phyloP scores from a whole-genome alignment of 2,329 filamentous ascomycete species.

The Pestalotiopsis sp. region DNA sequence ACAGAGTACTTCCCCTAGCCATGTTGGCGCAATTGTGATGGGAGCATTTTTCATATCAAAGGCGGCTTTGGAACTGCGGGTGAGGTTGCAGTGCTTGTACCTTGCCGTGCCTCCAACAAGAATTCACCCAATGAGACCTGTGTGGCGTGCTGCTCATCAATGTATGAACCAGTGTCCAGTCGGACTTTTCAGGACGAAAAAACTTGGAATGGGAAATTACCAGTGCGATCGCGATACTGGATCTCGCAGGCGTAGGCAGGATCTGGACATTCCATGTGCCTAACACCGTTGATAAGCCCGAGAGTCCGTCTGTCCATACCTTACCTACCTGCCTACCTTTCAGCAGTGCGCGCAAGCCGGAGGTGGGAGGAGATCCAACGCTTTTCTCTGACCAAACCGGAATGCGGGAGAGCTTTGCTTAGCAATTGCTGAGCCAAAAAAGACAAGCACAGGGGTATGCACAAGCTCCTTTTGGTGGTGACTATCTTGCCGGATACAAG shows the following conservation, averaged over 20 bases:
- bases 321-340: not conserved
- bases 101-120: not conserved
- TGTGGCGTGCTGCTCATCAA: conserved; percentile 2
- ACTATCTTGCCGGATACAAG: not conserved
- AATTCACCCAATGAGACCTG: conserved; percentile 4
- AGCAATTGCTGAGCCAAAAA: not conserved
- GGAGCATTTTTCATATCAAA: not conserved
- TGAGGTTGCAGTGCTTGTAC: conserved; percentile 13
- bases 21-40: not conserved
- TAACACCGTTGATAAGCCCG: conserved; percentile 11
- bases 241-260: not conserved
- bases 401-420: not conserved
- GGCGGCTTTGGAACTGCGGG: conserved; percentile 3
- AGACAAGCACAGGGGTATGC: not conserved
- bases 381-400: not conserved
- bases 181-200: conserved; percentile 5
- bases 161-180: conserved; percentile 4
- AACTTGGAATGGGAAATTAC: conserved; percentile 15
- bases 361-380: not conserved
- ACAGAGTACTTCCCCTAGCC: not conserved
- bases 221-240: not conserved
- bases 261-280: not conserved
- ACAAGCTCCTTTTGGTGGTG: not conserved
- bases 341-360: not conserved
- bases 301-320: not conserved